These are phyloP conservation scores for Metarhizium brunneum DNA, from an alignment of 2,329 filamentous ascomycete species.

Conservation along the genomic window DNA sequence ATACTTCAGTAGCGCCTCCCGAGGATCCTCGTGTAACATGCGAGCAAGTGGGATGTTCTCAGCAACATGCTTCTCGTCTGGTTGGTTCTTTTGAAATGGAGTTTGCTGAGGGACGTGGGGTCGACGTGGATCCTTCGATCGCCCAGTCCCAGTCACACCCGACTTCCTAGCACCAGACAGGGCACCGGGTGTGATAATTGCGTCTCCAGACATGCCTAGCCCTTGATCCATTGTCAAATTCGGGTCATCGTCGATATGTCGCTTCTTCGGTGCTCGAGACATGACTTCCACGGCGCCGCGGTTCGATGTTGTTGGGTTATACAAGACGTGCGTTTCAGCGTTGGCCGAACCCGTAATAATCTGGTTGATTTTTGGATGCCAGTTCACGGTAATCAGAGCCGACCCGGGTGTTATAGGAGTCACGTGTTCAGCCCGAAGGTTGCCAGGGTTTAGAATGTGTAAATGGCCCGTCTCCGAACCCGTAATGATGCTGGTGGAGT, in stretches of 20 bases:
- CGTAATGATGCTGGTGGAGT: conserved; percentile 74
- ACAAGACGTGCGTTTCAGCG: conserved; percentile 80
- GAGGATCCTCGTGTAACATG: conserved; percentile 93
- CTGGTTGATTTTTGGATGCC: conserved; percentile 94
- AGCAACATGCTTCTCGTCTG: conserved; percentile 81
- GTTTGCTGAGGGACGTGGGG: conserved; percentile 80
- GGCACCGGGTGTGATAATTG: conserved; percentile 62
- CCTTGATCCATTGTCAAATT: conserved; percentile 76
- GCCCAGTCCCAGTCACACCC: conserved; percentile 70
- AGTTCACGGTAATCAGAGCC: conserved; percentile 74
- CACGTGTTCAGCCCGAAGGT: conserved; percentile 72
- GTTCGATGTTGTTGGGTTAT: conserved; percentile 73
- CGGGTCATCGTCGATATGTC: conserved; percentile 90
- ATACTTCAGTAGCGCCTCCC: conserved; percentile 91
- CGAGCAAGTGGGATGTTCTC: conserved; percentile 81
- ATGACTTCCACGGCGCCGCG: conserved; percentile 83
- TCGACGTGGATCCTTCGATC: conserved; percentile 66
- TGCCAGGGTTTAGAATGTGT: conserved; percentile 89
- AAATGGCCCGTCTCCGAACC: conserved; percentile 80
- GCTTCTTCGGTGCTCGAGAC: conserved; percentile 86
- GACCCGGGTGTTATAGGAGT: conserved; percentile 83
- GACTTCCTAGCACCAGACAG: conserved; percentile 43
- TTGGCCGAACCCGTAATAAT: conserved; percentile 92
- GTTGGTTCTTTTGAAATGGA: conserved; percentile 83
- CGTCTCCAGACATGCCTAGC: conserved; percentile 73